A percentile compares a stretch with the other conserved stretches of the same genome.
Evolutionary conservation across 495 filamentous ascomycete species (phyloP).

Genomic region (Margaritispora aquatica): DNA sequence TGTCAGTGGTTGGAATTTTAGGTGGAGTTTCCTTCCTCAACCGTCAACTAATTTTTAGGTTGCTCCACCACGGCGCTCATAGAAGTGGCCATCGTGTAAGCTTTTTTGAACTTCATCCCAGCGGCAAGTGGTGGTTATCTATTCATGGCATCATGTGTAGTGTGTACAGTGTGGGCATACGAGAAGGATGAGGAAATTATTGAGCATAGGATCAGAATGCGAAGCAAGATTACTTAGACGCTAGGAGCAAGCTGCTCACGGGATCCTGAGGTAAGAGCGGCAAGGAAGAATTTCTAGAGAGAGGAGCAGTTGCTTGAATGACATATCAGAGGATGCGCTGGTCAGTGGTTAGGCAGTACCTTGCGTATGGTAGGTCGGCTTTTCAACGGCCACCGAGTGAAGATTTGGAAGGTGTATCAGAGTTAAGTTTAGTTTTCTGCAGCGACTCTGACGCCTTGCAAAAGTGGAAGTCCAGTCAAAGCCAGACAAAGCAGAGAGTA

Average conservation of each 20-base stretch:
- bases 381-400: background rate
- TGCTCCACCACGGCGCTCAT: background rate
- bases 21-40: background rate
- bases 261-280: background rate
- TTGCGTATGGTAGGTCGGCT: background rate
- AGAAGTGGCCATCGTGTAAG: background rate
- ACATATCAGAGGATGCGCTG: background rate
- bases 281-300: background rate
- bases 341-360: background rate
- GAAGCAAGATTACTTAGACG: background rate
- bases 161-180: background rate
- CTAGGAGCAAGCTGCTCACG: no score
- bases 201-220: background rate
- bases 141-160: background rate
- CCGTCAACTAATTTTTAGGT: no score
- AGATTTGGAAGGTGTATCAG: background rate
- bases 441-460: background rate
- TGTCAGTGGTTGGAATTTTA: background rate
- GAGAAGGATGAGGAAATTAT: background rate
- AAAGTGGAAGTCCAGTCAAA: no score
- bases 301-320: background rate
- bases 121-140: no score
- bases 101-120: background rate
- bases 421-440: background rate
- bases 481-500: no score